These are phyloP conservation scores for Limonium bicolor DNA, from an alignment of 148 eudicot genomes.

Conservation along the genomic window DNA sequence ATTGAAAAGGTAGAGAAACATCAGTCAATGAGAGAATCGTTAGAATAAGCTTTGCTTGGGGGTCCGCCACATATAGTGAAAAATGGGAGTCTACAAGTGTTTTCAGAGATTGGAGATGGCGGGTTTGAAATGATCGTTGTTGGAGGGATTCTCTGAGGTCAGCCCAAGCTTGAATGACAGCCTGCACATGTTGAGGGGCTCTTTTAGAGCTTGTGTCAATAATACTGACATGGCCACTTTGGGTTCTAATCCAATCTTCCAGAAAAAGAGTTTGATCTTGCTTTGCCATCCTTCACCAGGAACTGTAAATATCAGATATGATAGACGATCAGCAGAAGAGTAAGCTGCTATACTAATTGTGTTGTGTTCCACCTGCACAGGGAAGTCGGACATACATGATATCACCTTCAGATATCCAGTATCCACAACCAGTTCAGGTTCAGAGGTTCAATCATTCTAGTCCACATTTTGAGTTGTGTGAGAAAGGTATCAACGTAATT, in stretches of 20 bases:
- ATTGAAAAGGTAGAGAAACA: conserved; percentile 38
- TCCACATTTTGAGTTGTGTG: too few relatives aligned
- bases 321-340: too few relatives aligned
- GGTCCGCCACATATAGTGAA: conserved; percentile 79
- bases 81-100: conserved; percentile 31
- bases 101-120: conserved; percentile 43
- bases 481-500: too few relatives aligned
- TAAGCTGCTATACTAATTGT: too few relatives aligned
- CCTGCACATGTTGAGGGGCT: conserved; percentile 38
- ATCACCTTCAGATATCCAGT: too few relatives aligned
- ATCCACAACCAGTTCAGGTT: too few relatives aligned
- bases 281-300: conserved; percentile 61
- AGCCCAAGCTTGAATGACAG: conserved; percentile 85
- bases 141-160: conserved; percentile 68
- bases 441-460: too few relatives aligned
- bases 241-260: conserved; percentile 69
- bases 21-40: conserved; percentile 49
- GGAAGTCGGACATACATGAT: too few relatives aligned
- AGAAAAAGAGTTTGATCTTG: conserved; percentile 47
- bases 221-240: conserved; percentile 13
- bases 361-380: too few relatives aligned
- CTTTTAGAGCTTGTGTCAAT: conserved; percentile 12
- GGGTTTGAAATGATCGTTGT: conserved; percentile 23
- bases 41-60: conserved; percentile 77
- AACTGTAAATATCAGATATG: too few relatives aligned